Evolutionary conservation across 768 basidiomycete species (phyloP).

Genomic region (Pleurotus tuber-regium): DNA sequence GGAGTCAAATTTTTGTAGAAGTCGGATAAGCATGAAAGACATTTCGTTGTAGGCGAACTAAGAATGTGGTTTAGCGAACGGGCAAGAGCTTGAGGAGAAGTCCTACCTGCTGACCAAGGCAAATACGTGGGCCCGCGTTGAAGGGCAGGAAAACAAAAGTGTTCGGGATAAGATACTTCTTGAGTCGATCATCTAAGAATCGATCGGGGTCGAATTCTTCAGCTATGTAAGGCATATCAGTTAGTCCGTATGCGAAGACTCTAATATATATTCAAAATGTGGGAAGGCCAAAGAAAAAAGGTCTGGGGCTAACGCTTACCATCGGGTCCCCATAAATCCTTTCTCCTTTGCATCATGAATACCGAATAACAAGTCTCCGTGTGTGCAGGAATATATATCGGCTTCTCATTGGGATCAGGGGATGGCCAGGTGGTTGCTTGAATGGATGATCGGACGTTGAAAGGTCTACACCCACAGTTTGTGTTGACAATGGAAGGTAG

Average conservation of each 20-base stretch:
- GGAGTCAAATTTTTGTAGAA: conserved; percentile 56
- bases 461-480: conserved; percentile 25
- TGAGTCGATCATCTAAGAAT: too few relatives aligned
- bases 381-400: conserved; percentile 33
- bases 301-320: conserved; percentile 16
- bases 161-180: too few relatives aligned
- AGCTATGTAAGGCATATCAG: too few relatives aligned
- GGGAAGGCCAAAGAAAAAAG: too few relatives aligned
- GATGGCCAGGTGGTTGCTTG: conserved; percentile 31
- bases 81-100: neutral
- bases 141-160: too few relatives aligned
- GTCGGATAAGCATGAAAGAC: conserved; percentile 61
- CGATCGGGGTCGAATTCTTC: too few relatives aligned
- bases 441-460: conserved; percentile 29
- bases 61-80: neutral
- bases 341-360: conserved; percentile 34
- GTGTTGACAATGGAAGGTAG: neutral
- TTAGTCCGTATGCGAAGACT: too few relatives aligned
- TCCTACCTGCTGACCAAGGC: conserved; percentile 56
- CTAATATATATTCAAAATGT: too few relatives aligned
- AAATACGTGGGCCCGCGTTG: conserved; percentile 58
- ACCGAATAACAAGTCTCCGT: conserved; percentile 31
- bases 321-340: conserved; percentile 48
- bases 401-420: conserved; percentile 24
- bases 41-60: conserved; percentile 33